Evolutionary conservation across 306 rosid species (phyloP).

Genomic region (apple (Malus domestica)): DNA sequence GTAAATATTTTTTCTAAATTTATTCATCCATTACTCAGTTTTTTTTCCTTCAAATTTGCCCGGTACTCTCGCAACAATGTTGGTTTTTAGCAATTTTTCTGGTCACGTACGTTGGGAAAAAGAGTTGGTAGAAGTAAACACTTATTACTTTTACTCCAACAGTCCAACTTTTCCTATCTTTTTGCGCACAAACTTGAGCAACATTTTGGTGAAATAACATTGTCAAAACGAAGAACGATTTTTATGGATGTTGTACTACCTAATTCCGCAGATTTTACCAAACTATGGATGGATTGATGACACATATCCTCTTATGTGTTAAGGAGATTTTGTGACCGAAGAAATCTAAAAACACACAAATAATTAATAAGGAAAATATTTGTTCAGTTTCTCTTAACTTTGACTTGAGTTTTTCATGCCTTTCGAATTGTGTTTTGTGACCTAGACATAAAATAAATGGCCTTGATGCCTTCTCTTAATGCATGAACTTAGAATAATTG

Average conservation of each 20-base stretch:
- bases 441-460: background rate
- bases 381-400: background rate
- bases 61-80: background rate
- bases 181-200: background rate
- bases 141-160: background rate
- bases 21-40: background rate
- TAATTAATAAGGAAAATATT: background rate
- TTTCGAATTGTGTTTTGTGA: background rate
- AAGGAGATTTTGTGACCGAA: background rate
- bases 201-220: background rate
- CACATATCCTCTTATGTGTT: background rate
- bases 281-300: background rate
- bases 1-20: background rate
- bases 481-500: background rate
- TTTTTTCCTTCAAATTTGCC: too few relatives aligned
- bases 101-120: background rate
- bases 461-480: background rate
- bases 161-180: background rate
- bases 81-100: background rate
- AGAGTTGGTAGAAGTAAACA: background rate
- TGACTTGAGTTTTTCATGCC: background rate
- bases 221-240: background rate
- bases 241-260: background rate
- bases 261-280: too few relatives aligned
- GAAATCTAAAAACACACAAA: background rate